Evolutionary conservation across 208 protist species (phyloP).

Genomic region (Acanthamoeba healyi): DNA sequence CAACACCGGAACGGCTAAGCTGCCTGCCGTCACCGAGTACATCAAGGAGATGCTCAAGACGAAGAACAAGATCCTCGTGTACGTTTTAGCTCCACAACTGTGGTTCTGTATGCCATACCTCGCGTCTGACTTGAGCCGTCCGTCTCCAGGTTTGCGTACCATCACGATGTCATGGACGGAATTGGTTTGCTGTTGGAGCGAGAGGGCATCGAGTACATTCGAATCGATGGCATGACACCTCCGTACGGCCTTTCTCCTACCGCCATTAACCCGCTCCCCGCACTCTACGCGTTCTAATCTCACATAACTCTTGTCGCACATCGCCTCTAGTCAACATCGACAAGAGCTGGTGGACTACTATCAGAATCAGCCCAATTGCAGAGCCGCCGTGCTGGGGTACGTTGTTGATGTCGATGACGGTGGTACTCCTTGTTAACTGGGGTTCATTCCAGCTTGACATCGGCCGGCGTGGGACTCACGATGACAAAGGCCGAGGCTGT

Average conservation of each 20-base stretch:
- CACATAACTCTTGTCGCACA: neutral
- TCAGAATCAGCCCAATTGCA: conserved; percentile 70
- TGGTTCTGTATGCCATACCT: neutral
- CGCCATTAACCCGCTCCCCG: neutral
- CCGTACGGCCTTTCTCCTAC: neutral
- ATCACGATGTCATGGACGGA: conserved; percentile 82
- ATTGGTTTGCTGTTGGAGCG: conserved; percentile 62
- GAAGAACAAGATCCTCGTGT: conserved; percentile 83
- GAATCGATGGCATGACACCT: conserved; percentile 73
- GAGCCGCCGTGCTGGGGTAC: conserved; percentile 81
- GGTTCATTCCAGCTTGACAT: conserved; percentile 76
- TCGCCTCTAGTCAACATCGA: conserved; percentile 20
- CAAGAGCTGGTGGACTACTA: conserved; percentile 81
- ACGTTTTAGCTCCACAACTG: neutral
- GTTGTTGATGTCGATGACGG: neutral
- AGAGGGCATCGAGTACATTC: conserved; percentile 75
- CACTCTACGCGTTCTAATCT: too few relatives aligned
- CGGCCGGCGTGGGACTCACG: conserved; percentile 96
- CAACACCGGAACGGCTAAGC: conserved; percentile 79
- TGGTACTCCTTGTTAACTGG: too few relatives aligned
- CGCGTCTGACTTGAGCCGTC: neutral
- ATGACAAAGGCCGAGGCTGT: conserved; percentile 95
- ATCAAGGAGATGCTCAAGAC: conserved; percentile 75
- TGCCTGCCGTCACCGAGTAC: conserved; percentile 78
- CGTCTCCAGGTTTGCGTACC: conserved; percentile 84